Base-by-base conservation (phyloP, 2,329 filamentous ascomycete genomes). In the Trichothecium roseum region DNA sequence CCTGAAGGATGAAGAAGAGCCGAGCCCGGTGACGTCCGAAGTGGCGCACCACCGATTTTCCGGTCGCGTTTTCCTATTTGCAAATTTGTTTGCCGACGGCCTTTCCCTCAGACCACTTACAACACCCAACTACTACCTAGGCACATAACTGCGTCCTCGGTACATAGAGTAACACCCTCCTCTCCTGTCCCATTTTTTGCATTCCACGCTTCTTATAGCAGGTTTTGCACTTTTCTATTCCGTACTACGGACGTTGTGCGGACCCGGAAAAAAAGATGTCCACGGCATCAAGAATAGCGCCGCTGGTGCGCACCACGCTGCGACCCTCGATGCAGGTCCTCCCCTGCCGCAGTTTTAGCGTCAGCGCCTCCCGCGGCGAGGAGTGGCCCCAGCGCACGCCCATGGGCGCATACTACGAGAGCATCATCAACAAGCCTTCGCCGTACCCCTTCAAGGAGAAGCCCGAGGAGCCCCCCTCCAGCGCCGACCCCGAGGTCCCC, bases 351-450 rank as follows among this genome's bases (percentile, higher is more conserved):
- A 10, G 20, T 10, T 24, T 24, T 24, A 24, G 20, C 20, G 47
- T 53, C 34, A 54, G 51, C 20, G 45, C 50, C 12, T 30, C 45
- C 7, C 38, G 35, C 13, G 27, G 36, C 28, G 48, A 57, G 31
- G 45, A 49, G 16, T 58, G 55, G 55, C 55, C 55, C 3, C 57
- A 60, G 26, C 41, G 44, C n/a, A 55, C 58, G 13, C 72, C 74
- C 1, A 57, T 77, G 1, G 74, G 74, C 1, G 52, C 59, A 27
- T 80, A 75, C 57, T 80, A 80, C 54, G 65, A 75, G 43, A 54
- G 60, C n/a, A 65, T 79, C 17, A 60, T 78, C 30, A 57, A 62
- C 33, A 57, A 56, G 4, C 66, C 68, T 0, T 55, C 60, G 8
- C 62, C 62, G 2, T 45, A 61, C 57, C 36, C 57, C 46, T 42